A percentile compares a stretch with the other conserved stretches of the same genome.
Evolutionary conservation across 2,329 filamentous ascomycete genomes (phyloP).

Genomic region (Tetracladium maxilliforme): DNA sequence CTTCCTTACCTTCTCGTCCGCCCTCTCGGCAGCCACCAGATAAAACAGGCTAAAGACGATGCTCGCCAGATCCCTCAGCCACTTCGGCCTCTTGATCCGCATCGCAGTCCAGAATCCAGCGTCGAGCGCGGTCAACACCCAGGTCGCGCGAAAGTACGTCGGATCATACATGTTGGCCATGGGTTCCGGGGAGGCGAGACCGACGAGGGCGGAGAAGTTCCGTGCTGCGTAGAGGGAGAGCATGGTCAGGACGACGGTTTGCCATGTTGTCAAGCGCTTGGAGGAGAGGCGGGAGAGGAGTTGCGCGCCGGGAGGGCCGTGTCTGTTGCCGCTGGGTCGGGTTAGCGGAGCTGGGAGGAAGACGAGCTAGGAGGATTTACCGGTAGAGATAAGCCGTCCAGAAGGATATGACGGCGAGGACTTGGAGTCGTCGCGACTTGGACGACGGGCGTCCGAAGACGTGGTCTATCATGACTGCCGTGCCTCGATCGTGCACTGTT

Average conservation of each 20-base stretch:
- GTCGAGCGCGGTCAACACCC: slow-evolving; percentile 87
- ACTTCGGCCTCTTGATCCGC: slow-evolving; percentile 62
- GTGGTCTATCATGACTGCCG: too few species aligned
- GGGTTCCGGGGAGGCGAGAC: slow-evolving; percentile 84
- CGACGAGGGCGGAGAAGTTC: slow-evolving; percentile 86
- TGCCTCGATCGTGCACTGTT: too few species aligned
- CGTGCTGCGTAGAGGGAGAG: slow-evolving; percentile 82
- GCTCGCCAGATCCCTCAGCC: slow-evolving; percentile 69
- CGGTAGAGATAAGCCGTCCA: slow-evolving; percentile 77
- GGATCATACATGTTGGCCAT: slow-evolving; percentile 87
- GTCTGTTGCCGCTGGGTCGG: slow-evolving; percentile 55
- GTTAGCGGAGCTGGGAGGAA: slow-evolving; percentile 3
- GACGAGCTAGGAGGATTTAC: slow-evolving; percentile 36
- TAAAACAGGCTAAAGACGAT: slow-evolving; percentile 83
- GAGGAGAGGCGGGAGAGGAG: slow-evolving; percentile 58
- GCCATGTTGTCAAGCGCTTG: slow-evolving; percentile 69
- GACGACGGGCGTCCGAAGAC: slow-evolving; percentile 81
- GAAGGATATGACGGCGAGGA: slow-evolving; percentile 79
- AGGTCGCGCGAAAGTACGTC: slow-evolving; percentile 90
- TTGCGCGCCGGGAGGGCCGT: slow-evolving; percentile 71
- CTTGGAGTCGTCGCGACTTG: slow-evolving; percentile 84
- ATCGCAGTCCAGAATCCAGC: slow-evolving; percentile 98
- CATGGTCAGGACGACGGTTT: slow-evolving; percentile 74
- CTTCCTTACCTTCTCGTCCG: slow-evolving; percentile 91
- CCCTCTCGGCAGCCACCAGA: slow-evolving; percentile 79